Conservation (phyloP, 352 stramenopile species). For the Pythium plurisporium region DNA sequence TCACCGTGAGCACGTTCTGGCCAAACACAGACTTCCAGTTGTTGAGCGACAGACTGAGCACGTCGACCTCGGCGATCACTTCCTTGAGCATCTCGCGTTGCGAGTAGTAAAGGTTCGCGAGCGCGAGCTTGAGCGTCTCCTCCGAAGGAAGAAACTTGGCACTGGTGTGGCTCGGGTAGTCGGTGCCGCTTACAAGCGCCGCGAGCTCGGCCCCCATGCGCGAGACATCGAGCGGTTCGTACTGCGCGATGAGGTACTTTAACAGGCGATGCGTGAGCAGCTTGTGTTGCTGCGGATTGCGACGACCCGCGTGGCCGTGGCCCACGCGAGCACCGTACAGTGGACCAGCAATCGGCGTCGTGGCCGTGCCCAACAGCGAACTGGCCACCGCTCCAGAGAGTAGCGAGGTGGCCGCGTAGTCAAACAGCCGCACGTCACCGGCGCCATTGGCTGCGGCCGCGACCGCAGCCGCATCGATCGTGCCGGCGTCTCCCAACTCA, state of each 20-base stretch:
- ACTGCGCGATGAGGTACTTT: constrained; percentile 75
- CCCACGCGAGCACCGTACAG: constrained; percentile 3
- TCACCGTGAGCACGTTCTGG: constrained; percentile 75
- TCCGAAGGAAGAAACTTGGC: constrained; percentile 45
- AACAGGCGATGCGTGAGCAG: constrained; percentile 64
- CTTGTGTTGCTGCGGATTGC: constrained; percentile 38
- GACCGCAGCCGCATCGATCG: constrained; percentile 37
- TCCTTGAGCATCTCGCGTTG: constrained; percentile 79
- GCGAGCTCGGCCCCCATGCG: constrained; percentile 61
- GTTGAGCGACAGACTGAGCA: constrained; percentile 70
- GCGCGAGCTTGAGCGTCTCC: constrained; percentile 63
- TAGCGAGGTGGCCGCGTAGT: constrained; percentile 34
- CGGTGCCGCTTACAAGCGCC: constrained; percentile 49
- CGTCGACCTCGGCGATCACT: constrained; percentile 66
- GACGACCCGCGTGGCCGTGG: constrained; percentile 2
- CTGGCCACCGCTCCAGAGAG: constrained; percentile 27
- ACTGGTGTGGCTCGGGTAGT: constrained; percentile 20
- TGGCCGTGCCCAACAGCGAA: constrained; percentile 9
- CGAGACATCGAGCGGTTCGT: constrained; percentile 65
- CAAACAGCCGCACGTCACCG: constrained; percentile 48
- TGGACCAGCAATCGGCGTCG: not conserved
- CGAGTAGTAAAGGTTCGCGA: constrained; percentile 76
- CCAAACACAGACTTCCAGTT: constrained; percentile 80
- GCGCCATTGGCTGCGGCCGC: constrained; percentile 18
- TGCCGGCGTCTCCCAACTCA: constrained; percentile 36